These are phyloP conservation scores for Metarhizium anisopliae DNA, from an alignment of 2,329 filamentous ascomycete genomes.

Conservation along the genomic window DNA sequence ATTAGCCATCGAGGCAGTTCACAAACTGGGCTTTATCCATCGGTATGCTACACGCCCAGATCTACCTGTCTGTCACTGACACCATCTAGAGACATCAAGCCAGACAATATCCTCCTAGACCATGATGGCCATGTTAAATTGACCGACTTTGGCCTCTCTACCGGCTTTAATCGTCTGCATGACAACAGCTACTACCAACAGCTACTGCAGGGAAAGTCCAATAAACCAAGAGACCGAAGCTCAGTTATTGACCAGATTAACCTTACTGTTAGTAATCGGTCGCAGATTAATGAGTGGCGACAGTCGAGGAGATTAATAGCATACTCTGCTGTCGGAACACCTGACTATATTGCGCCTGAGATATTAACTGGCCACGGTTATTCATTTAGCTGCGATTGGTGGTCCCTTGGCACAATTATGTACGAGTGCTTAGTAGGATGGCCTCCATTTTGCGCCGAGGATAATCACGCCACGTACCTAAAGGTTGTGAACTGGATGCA, in stretches of 20 bases:
- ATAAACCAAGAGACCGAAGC: conserved; percentile 66
- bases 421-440: conserved; percentile 97
- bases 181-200: conserved; percentile 97
- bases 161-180: conserved; percentile 92
- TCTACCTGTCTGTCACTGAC: conserved; percentile 1
- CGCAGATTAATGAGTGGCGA: conserved; percentile 97
- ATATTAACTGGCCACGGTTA: conserved; percentile 97
- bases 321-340: conserved; percentile 95
- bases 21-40: conserved; percentile 96
- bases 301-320: conserved; percentile 92
- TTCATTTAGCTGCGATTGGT: conserved; percentile 97
- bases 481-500: conserved; percentile 99
- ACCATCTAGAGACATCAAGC: conserved; percentile 81
- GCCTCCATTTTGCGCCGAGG: conserved; percentile 99
- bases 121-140: conserved; percentile 95
- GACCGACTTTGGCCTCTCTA: conserved; percentile 95
- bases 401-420: conserved; percentile 98
- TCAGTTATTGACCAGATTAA: conserved; percentile 97
- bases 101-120: conserved; percentile 95
- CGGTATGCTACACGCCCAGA: conserved; percentile 53
- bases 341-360: conserved; percentile 96
- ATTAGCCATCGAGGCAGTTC: conserved; percentile 95
- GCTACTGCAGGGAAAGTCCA: conserved; percentile 69
- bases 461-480: conserved; percentile 92
- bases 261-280: conserved; percentile 90